Evolutionary conservation across 768 basidiomycete genomes (phyloP).

Genomic region (Leccinum boreale): DNA sequence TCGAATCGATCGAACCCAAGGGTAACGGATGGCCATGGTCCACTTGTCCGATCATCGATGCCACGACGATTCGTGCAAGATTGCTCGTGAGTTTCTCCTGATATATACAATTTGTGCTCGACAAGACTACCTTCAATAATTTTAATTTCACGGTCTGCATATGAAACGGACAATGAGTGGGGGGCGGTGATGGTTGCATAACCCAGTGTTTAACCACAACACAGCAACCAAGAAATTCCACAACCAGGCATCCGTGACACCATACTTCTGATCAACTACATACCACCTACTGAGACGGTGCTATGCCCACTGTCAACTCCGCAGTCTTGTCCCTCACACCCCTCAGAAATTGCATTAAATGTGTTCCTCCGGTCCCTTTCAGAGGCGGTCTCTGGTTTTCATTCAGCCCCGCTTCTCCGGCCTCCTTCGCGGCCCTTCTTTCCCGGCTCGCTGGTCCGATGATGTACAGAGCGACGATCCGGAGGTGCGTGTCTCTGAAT

Average conservation of each 20-base stretch:
- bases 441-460: constrained; percentile 54
- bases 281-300: background rate
- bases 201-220: background rate
- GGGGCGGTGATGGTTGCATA: too few relatives aligned
- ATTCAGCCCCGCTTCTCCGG: constrained; percentile 12
- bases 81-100: constrained; percentile 55
- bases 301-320: constrained; percentile 34
- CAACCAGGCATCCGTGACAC: too few relatives aligned
- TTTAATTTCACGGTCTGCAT: too few relatives aligned
- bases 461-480: constrained; percentile 72
- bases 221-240: background rate
- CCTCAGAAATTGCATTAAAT: constrained; percentile 73
- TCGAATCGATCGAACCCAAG: constrained; percentile 59
- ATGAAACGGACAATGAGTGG: too few relatives aligned
- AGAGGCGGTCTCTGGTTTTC: constrained; percentile 29
- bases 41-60: constrained; percentile 55
- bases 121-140: constrained; percentile 25
- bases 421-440: constrained; percentile 4
- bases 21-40: constrained; percentile 78
- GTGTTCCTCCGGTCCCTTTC: constrained; percentile 80
- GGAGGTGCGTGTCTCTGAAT: constrained; percentile 76
- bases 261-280: background rate
- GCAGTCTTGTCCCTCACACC: constrained; percentile 66
- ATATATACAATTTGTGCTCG: background rate
- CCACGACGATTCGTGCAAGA: constrained; percentile 61